phyloP scores from a whole-genome alignment of 2,329 filamentous ascomycete species.

The Microdochium trichocladiopsis region DNA sequence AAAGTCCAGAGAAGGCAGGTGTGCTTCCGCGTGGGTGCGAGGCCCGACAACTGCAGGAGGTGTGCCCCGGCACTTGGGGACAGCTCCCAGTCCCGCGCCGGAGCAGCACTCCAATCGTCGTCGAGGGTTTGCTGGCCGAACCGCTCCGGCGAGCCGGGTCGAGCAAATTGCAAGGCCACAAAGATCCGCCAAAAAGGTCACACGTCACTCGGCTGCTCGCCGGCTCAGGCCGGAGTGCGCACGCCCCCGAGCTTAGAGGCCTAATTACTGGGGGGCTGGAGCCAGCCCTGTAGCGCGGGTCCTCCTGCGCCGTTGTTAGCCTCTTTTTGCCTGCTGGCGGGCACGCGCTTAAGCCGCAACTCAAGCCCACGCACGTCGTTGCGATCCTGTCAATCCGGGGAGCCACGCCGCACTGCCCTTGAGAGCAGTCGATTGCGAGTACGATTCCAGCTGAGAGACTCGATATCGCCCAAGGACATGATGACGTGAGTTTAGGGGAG shows the following conservation, averaged over 20 bases:
- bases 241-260: neutral
- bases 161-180: no score
- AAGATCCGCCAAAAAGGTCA: neutral
- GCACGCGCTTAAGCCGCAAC: no score
- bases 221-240: neutral
- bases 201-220: neutral
- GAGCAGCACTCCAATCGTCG: neutral
- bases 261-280: neutral
- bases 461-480: no score
- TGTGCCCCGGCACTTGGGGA: neutral
- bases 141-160: no score
- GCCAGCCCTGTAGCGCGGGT: neutral
- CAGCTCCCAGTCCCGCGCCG: neutral
- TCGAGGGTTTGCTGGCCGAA: neutral
- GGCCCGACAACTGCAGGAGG: neutral
- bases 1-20: neutral
- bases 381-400: no score
- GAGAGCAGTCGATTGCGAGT: no score
- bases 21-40: neutral
- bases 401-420: no score
- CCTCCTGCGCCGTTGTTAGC: neutral
- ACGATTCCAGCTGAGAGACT: no score
- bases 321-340: neutral
- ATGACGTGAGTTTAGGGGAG: no score
- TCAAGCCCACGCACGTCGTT: no score